phyloP scores from a whole-genome alignment of 2,329 filamentous ascomycete genomes.

The Trichoderma atroviride region DNA sequence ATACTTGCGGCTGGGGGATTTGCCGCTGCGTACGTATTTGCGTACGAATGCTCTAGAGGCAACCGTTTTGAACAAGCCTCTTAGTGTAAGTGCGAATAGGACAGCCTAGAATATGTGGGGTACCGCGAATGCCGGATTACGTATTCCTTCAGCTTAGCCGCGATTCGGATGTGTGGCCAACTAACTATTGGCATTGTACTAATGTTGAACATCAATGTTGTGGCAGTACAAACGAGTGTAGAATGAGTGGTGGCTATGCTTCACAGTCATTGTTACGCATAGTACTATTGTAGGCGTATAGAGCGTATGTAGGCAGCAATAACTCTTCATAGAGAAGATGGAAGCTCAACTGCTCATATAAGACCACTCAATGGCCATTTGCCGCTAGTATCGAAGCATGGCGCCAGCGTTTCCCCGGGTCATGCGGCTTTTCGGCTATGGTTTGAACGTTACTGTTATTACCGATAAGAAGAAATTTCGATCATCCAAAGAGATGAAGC shows the following conservation, averaged over 20 bases:
- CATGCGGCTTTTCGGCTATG: not conserved
- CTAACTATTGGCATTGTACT: not conserved
- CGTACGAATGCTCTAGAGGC: conserved; percentile 16
- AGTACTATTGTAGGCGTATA: not conserved
- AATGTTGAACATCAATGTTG: not conserved
- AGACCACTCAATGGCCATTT: not conserved
- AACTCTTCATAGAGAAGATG: not conserved
- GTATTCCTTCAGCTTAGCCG: not conserved
- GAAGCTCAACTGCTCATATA: not conserved
- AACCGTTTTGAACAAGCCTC: conserved; percentile 11
- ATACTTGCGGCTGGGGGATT: not conserved
- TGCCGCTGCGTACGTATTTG: conserved; percentile 13
- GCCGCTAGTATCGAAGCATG: not conserved
- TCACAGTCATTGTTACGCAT: not conserved
- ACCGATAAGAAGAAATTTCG: not conserved
- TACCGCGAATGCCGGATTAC: not conserved
- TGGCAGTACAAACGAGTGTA: not conserved
- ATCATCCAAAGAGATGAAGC: not conserved
- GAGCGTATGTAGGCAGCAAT: not conserved
- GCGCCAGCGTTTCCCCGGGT: not conserved
- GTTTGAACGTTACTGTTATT: conserved; percentile 34
- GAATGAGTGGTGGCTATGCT: not conserved
- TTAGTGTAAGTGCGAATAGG: not conserved
- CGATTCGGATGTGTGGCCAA: not conserved
- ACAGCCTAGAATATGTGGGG: not conserved